Base-by-base conservation (phyloP, 768 basidiomycete genomes). In the Agrocybe praecox region DNA sequence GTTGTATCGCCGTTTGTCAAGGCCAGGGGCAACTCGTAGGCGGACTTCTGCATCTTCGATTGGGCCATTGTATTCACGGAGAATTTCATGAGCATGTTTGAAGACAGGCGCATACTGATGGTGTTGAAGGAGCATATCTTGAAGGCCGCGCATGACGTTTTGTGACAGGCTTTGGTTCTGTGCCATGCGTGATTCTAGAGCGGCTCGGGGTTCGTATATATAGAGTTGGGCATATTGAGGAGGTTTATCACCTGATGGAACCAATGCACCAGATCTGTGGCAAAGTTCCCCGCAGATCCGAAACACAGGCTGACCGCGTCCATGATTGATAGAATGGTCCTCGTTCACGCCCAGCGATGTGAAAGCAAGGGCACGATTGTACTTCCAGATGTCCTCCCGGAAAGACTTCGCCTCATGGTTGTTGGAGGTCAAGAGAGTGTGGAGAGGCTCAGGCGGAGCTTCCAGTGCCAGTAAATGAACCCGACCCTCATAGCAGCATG, bases 361-460 rank as follows among this genome's bases (percentile, higher is more conserved):
- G 52, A 79, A 78, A 0, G 76, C 64, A 46, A 80, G 63, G 1
- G 79, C 71, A 40, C 63, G 61, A 51, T 81, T 82, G 43, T 80
- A 80, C 23, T 74, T 70, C 11, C 71, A 60, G 10, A 79, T 76
- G 6, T 78, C 69, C 65, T 66, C 72, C 62, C 68, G 69, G 52
- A 74, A 76, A 2, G 62, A 53, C 2, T 50, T 55, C 0, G 63
- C 55, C 6, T 56, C 14, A 3, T 17, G 46, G 22, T 57, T 52
- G 10, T 59, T 17, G 14, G 53, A 53, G 10, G 24, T 59, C 5
- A 72, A 57, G 0, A 76, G 65, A 1, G 43, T 3, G 0, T 42
- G 57, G 2, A 78, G 61, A 0, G 52, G 48, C 17, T 66, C 65
- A 9, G 76, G 73, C 1, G 62, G 62, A 6, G 45, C 34, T 10